These are phyloP conservation scores for Aspergillus alliaceus DNA, from an alignment of 2,329 filamentous ascomycete species.

Conservation along the genomic window DNA sequence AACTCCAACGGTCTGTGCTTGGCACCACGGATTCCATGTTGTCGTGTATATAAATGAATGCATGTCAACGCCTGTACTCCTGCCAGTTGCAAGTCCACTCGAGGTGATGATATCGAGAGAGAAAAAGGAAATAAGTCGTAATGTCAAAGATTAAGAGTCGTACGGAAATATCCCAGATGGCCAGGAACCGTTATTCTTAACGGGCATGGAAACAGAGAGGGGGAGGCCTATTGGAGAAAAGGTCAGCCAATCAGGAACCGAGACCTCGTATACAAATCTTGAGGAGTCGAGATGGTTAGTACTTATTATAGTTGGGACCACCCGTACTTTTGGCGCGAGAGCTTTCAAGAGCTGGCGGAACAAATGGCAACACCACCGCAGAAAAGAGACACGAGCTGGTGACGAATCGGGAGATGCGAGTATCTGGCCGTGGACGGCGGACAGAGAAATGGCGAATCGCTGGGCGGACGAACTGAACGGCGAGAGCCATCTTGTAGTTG, in stretches of 20 bases:
- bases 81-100: not conserved
- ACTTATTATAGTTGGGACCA: constrained; percentile 40
- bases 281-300: constrained; percentile 16
- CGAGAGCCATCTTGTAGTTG: constrained; percentile 17
- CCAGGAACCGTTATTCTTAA: constrained; percentile 16
- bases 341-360: constrained; percentile 49
- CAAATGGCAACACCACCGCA: constrained; percentile 46
- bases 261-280: not conserved
- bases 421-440: constrained; percentile 40
- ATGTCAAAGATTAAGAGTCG: not conserved
- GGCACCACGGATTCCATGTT: not conserved
- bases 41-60: not conserved
- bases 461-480: constrained; percentile 30
- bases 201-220: constrained; percentile 46
- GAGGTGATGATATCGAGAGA: not conserved
- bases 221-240: constrained; percentile 28
- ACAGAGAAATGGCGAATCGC: constrained; percentile 47
- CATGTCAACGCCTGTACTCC: constrained; percentile 3
- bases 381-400: constrained; percentile 43
- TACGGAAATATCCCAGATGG: not conserved
- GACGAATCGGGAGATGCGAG: constrained; percentile 40
- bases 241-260: constrained; percentile 2
- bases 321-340: constrained; percentile 42
- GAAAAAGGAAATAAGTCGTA: constrained; percentile 3
- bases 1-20: not conserved